Evolutionary conservation across 2,329 filamentous ascomycete genomes (phyloP), one percentile per base, ranked within the genome.

Genomic region (Phyllosticta paracitricarpa): DNA sequence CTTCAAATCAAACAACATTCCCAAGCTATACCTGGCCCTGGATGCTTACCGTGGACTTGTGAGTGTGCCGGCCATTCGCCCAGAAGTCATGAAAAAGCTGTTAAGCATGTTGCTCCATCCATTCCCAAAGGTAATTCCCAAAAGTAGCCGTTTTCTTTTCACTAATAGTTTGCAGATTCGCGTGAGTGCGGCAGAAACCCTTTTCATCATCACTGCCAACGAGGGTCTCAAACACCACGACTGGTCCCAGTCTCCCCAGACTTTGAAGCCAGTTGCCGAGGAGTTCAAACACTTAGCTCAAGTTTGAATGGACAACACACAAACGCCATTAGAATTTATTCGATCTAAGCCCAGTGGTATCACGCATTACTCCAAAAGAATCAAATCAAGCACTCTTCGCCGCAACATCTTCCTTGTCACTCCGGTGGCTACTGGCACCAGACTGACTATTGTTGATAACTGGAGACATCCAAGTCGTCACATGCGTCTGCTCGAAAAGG

Each of bases 1-100:
- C 65, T 92, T 89, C 77, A 93, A 92, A 75, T 89, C 88, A 0
- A 85, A 87, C 22, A 94, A 90, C 71, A 83, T 96, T 53, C 83
- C 86, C 57, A 93, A 94, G 72, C 80, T 97, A 1, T 84, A 90
- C 70, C 88, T 90, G 0, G 90, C 89, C 24, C 78, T 95, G 63
- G 88, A 87, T 68, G 82, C 94, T 12, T 97, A 97, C 73, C 83
- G 86, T 2, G 85, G 84, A 0, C 75, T 96, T 26, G 84, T 84
- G 3, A 68, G 70, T n/a, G 71, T 81, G n/a, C 73, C 77, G 25
- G 76, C 77, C 0, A 75, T 83, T 7, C 74, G 76, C 8, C 77
- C 78, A 62, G 81, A 82, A 22, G 88, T 87, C 3, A 73, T 85
- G 59, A 85, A 82, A 70, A 89, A 91, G 71, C 76, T 97, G 51